Evolutionary conservation across 2,329 filamentous ascomycete species (phyloP), one percentile per base, ranked within the genome.

Genomic region (Pseudocercospora eumusae): DNA sequence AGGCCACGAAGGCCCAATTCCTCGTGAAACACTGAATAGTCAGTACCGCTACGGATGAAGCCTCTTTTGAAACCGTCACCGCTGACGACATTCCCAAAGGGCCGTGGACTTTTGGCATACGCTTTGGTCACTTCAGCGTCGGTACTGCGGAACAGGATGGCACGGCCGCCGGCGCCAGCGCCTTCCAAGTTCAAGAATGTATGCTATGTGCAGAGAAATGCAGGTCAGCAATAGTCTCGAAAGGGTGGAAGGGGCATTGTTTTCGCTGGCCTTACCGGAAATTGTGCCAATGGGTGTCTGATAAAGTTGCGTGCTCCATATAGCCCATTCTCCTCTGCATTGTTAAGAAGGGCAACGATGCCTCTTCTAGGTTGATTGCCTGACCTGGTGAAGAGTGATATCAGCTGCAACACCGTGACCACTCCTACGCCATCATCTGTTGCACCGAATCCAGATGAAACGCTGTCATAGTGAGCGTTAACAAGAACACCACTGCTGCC

Each of bases 141-240:
- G 0, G 93, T 93, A 57, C 88, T 89, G 62, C 95, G 86, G 78
- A 99, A 98, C 2, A 98, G 80, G 10, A 89, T 89, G 3, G 93
- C 93, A 62, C 92, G 85, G 0, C 93, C 93, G 10, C 95, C 95
- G 11, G 93, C 93, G 55, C 93, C 95, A 44, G 93, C 93, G 11
- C 95, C 95, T 76, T 99, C 95, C 15, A 99, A 85, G 69, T 99
- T 99, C 67, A 98, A 80, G 73, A 99, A 98, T 0, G 91, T 92
- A 72, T 93, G 90, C 9, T 40, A 18, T 8, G 18, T 18, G 4
- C 31, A 15, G 15, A n/a, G 10, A 13, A 15, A 2, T 18, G 15
- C 13, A 18, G 36, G 15, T 40, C 36, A 40, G 36, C 36, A n/a
- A 40, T 1, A 40, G 36, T n/a, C 36, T 40, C 15, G 36, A 40